phyloP scores from a whole-genome alignment of 1,284 basidiomycete genomes.

The Ceraceosorus guamensis region DNA sequence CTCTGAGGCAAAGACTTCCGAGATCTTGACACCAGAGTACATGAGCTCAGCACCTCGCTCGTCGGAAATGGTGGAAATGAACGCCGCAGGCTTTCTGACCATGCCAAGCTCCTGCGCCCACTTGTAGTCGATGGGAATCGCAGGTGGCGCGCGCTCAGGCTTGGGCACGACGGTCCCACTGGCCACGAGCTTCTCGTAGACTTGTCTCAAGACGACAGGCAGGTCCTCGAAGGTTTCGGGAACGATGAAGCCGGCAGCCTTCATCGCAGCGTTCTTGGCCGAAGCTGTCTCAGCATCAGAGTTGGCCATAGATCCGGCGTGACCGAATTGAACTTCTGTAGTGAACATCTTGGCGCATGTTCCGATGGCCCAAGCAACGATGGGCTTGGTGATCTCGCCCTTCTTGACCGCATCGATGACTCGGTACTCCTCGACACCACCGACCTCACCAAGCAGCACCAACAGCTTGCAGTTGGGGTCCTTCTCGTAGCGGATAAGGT shows the following conservation, averaged over 20 bases:
- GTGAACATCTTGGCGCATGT: conserved; percentile 99
- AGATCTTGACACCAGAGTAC: conserved; percentile 98
- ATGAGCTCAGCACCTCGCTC: conserved; percentile 97
- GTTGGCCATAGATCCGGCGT: conserved; percentile 97
- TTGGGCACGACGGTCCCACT: conserved; percentile 65
- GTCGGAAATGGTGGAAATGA: conserved; percentile 99
- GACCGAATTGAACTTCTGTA: conserved; percentile 98
- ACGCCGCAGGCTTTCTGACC: conserved; percentile 96
- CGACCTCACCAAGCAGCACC: conserved; percentile 94
- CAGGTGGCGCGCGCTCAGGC: conserved; percentile 78
- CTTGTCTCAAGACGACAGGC: conserved; percentile 71
- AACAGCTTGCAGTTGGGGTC: conserved; percentile 98
- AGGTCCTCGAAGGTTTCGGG: conserved; percentile 97
- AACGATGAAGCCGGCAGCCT: conserved; percentile 87
- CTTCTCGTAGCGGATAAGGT: conserved; percentile 91
- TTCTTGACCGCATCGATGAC: conserved; percentile 95
- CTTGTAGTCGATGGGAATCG: conserved; percentile 99
- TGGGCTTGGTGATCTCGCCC: conserved; percentile 92
- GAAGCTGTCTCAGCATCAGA: conserved; percentile 94
- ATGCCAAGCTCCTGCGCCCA: conserved; percentile 95
- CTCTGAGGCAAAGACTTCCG: conserved; percentile 65
- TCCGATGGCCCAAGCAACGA: conserved; percentile 98
- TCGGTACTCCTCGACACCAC: conserved; percentile 97
- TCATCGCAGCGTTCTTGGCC: conserved; percentile 94
- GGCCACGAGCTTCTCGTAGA: conserved; percentile 75